Conservation (phyloP, 768 basidiomycete genomes). For the Tulasnella sp. region DNA sequence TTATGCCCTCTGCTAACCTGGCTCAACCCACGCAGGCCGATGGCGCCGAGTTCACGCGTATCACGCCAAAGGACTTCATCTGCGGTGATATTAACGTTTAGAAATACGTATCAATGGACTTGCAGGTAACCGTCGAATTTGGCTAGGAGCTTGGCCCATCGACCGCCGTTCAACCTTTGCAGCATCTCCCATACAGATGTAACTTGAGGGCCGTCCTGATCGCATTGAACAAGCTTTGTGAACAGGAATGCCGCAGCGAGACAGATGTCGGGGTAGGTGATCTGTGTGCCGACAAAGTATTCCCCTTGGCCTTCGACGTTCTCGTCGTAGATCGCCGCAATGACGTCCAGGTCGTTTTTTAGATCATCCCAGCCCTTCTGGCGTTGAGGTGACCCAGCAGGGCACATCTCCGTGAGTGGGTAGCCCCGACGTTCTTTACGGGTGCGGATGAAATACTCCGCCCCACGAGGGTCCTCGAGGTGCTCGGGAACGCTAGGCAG, state of each 20-base stretch:
- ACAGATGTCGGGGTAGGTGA: constrained; percentile 63
- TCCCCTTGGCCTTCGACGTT: constrained; percentile 9
- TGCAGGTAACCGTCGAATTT: constrained; percentile 4
- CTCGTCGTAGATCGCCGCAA: constrained; percentile 9
- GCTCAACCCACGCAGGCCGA: background rate
- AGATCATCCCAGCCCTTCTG: constrained; percentile 1
- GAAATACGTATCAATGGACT: background rate
- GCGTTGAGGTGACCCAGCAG: background rate
- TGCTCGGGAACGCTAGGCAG: constrained; percentile 37
- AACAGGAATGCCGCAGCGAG: constrained; percentile 60
- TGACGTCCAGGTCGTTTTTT: background rate
- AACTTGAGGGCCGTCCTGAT: background rate
- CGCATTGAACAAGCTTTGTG: constrained; percentile 60
- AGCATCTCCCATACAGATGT: constrained; percentile 54
- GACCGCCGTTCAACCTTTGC: constrained; percentile 54
- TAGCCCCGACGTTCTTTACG: background rate
- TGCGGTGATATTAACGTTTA: background rate
- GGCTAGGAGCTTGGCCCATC: constrained; percentile 55
- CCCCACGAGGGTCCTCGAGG: background rate
- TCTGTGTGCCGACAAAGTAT: constrained; percentile 41
- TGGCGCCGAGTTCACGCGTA: background rate
- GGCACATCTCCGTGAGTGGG: background rate
- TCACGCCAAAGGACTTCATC: background rate
- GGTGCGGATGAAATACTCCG: constrained; percentile 2
- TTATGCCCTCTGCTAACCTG: too few species aligned